Conservation (phyloP, 176 grass and related monocot species). For the Zea luxurians region DNA sequence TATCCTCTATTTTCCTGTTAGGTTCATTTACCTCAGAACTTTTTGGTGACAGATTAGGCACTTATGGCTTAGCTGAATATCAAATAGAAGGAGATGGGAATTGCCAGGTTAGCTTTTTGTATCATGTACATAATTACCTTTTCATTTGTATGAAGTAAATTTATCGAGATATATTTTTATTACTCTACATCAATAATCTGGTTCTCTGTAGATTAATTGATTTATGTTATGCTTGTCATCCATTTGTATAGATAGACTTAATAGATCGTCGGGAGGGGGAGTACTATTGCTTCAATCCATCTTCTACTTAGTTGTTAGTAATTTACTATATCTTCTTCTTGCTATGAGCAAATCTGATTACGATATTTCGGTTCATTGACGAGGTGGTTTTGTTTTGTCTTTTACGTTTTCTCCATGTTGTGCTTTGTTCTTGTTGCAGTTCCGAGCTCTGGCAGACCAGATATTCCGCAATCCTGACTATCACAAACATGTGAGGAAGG, state of each 20-base stretch:
- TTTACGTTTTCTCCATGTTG: neutral
- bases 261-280: no score
- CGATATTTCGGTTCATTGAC: neutral
- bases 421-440: constrained; percentile 48
- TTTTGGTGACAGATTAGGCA: constrained; percentile 58
- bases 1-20: constrained; percentile 3
- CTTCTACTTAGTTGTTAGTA: neutral
- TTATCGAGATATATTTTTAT: constrained; percentile 11
- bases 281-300: neutral
- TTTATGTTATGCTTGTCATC: neutral
- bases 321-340: constrained; percentile 6
- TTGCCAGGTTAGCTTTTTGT: constrained; percentile 70
- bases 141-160: constrained; percentile 24
- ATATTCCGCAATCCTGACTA: constrained; percentile 95
- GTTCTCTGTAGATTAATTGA: constrained; percentile 5
- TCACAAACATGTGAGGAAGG: constrained; percentile 86
- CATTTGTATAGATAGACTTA: neutral
- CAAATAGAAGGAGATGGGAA: constrained; percentile 98
- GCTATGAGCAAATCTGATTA: neutral
- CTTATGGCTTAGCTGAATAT: constrained; percentile 93
- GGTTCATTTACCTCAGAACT: constrained; percentile 3
- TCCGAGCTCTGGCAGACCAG: constrained; percentile 98
- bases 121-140: constrained; percentile 12
- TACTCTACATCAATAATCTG: neutral
- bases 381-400: neutral